phyloP scores from a whole-genome alignment of 1,139 yeast species.

The Suhomyces wounanorum region DNA sequence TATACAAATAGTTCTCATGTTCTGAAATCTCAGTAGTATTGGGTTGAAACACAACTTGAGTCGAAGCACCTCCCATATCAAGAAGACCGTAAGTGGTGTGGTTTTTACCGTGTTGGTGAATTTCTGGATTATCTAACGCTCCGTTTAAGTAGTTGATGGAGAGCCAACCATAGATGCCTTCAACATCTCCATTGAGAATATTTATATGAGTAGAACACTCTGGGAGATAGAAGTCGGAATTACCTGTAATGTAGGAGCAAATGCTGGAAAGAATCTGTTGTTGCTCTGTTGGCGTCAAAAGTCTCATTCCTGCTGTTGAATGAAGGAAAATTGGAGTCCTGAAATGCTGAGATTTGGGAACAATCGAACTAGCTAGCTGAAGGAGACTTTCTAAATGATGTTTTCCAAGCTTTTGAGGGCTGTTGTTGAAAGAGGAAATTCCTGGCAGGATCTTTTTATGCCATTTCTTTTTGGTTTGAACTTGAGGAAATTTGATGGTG shows the following conservation, averaged over 20 bases:
- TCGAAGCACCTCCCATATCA: conserved; percentile 90
- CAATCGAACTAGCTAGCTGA: conserved; percentile 53
- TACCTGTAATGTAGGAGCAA: conserved; percentile 54
- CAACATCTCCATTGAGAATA: conserved; percentile 74
- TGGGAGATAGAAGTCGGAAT: conserved; percentile 61
- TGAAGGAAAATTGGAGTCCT: conserved; percentile 77
- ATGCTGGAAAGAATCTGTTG: conserved; percentile 50
- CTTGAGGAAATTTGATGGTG: conserved; percentile 37
- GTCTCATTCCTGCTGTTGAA: conserved; percentile 81
- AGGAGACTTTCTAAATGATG: conserved; percentile 61
- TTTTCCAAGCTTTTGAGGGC: conserved; percentile 57
- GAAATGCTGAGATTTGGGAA: conserved; percentile 67
- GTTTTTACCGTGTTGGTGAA: conserved; percentile 53
- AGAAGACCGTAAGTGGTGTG: conserved; percentile 70
- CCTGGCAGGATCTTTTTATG: conserved; percentile 68
- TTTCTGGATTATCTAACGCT: conserved; percentile 50
- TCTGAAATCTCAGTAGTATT: conserved; percentile 54
- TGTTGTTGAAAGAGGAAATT: conserved; percentile 53
- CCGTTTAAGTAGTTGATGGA: conserved; percentile 71
- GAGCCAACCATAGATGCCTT: conserved; percentile 84
- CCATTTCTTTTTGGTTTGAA: conserved; percentile 53
- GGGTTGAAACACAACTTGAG: conserved; percentile 82
- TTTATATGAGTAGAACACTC: conserved; percentile 62
- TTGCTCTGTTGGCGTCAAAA: conserved; percentile 60
- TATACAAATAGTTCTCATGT: conserved; percentile 57